Evolutionary conservation across 1,284 basidiomycete species (phyloP).

Genomic region (Ceratobasidium theobromae): DNA sequence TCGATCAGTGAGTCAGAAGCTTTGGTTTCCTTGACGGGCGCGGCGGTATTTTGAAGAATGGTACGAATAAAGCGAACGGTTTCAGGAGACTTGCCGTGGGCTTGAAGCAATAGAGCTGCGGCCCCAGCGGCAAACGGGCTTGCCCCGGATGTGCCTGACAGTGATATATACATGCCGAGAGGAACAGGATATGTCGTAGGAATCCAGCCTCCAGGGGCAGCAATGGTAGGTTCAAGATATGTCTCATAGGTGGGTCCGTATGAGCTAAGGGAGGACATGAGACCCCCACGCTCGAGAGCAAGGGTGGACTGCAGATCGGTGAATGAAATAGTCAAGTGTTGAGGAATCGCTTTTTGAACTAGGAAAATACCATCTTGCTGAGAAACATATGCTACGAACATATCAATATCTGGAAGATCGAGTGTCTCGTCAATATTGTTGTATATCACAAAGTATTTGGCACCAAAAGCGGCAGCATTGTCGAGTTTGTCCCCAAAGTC

Average conservation of each 20-base stretch:
- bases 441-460: constrained; percentile 53
- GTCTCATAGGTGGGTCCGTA: constrained; percentile 64
- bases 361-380: constrained; percentile 41
- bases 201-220: constrained; percentile 64
- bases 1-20: constrained; percentile 55
- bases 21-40: constrained; percentile 50
- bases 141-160: constrained; percentile 49
- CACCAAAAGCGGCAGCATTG: constrained; percentile 56
- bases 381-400: constrained; percentile 33
- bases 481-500: constrained; percentile 51
- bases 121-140: constrained; percentile 62
- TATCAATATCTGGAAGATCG: constrained; percentile 4
- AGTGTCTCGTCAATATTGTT: constrained; percentile 36
- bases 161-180: constrained; percentile 47
- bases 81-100: constrained; percentile 50
- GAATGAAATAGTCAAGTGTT: constrained; percentile 53
- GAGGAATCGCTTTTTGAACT: constrained; percentile 47
- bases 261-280: constrained; percentile 57
- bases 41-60: constrained; percentile 62
- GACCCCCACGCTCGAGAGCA: constrained; percentile 53
- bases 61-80: constrained; percentile 50
- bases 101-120: constrained; percentile 61
- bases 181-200: constrained; percentile 57
- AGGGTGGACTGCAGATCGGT: constrained; percentile 45
- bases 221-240: constrained; percentile 57